Conservation (phyloP, 805 yeast genomes). For the Maudiozyma bulderi region DNA sequence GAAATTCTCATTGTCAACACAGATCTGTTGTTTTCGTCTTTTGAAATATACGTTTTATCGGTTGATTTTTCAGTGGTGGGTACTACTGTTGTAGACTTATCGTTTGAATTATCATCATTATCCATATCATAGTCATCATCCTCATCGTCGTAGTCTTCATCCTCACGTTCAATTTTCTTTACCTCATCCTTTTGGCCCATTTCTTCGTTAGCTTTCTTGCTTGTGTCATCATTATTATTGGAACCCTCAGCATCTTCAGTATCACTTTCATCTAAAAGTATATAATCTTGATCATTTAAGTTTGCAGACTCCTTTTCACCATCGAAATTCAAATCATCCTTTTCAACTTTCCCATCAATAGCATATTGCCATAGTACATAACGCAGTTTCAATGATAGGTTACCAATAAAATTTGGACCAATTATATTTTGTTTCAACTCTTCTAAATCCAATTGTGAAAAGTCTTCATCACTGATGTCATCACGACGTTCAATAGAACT, state of each 20-base stretch:
- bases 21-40: constrained; percentile 17
- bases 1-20: constrained; percentile 30
- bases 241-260: not conserved
- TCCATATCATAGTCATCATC: constrained; percentile 12
- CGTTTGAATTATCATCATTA: not conserved
- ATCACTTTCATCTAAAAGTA: constrained; percentile 7
- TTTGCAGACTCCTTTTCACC: not conserved
- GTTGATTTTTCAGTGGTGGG: not conserved
- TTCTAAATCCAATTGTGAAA: constrained; percentile 33
- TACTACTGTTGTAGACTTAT: constrained; percentile 1
- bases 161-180: constrained; percentile 6
- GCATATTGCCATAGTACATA: constrained; percentile 65
- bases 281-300: not conserved
- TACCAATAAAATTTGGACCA: constrained; percentile 40
- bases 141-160: constrained; percentile 11
- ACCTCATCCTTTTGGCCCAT: not conserved
- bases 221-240: not conserved
- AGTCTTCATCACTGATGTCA: constrained; percentile 22
- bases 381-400: constrained; percentile 54
- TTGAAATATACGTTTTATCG: not conserved
- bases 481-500: not conserved
- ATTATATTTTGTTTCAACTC: constrained; percentile 34
- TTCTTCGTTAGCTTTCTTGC: not conserved
- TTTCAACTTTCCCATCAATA: constrained; percentile 21
- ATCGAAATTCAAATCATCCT: constrained; percentile 18